Conservation (phyloP, 2,329 filamentous ascomycete species). For the Thermoascus crustaceus region DNA sequence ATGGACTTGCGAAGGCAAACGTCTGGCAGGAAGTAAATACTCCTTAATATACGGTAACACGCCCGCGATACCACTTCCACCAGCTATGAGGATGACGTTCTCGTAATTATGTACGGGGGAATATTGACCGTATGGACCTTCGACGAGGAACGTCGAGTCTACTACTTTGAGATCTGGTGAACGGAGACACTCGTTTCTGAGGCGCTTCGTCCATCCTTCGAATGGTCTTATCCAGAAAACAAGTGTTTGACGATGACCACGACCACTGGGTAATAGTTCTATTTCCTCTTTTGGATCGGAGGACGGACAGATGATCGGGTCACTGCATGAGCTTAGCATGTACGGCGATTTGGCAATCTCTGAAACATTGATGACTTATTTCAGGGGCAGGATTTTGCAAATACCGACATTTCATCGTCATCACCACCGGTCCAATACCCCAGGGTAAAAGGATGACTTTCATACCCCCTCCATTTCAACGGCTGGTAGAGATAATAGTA, state of each 20-base stretch:
- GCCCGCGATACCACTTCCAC: conserved; percentile 27
- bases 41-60: conserved; percentile 40
- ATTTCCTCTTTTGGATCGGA: no score
- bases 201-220: conserved; percentile 43
- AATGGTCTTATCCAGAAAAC: conserved; percentile 45
- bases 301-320: no score
- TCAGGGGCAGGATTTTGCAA: background rate
- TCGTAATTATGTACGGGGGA: conserved; percentile 39
- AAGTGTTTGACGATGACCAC: conserved; percentile 30
- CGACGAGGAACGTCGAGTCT: conserved; percentile 35
- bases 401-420: conserved; percentile 3
- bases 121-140: conserved; percentile 43
- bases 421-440: conserved; percentile 25
- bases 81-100: conserved; percentile 44
- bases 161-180: conserved; percentile 17
- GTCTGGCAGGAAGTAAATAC: conserved; percentile 12
- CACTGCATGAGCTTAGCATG: no score
- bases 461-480: conserved; percentile 37
- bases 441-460: conserved; percentile 46
- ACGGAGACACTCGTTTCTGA: conserved; percentile 29
- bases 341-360: no score
- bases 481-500: conserved; percentile 46
- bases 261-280: no score
- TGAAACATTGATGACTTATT: background rate
- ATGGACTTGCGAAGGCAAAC: background rate